These are phyloP conservation scores for Apiospora phragmitis DNA, from an alignment of 2,329 filamentous ascomycete genomes.

Conservation along the genomic window DNA sequence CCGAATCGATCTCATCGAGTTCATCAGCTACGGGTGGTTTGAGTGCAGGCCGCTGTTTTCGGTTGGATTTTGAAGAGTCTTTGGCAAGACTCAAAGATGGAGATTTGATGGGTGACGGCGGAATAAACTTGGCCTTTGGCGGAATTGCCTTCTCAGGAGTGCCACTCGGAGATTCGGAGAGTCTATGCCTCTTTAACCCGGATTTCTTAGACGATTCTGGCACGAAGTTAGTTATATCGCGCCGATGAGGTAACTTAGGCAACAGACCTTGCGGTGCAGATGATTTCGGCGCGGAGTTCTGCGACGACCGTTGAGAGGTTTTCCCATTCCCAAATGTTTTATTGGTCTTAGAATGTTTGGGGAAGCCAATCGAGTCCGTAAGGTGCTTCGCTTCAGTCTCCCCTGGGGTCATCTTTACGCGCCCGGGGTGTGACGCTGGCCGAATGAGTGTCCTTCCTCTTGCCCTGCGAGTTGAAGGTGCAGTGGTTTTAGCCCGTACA, in stretches of 20 bases:
- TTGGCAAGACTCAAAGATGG: not conserved
- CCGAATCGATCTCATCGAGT: not conserved
- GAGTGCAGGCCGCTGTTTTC: not conserved
- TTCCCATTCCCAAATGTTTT: constrained; percentile 14
- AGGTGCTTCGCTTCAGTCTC: not conserved
- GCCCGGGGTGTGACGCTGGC: not conserved
- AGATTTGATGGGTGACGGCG: not conserved
- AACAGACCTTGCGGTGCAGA: constrained; percentile 15
- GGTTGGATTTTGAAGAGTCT: not conserved
- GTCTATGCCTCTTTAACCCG: not conserved
- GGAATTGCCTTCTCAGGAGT: not conserved
- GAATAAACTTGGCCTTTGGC: not conserved
- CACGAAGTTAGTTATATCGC: not conserved
- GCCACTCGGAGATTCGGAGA: not conserved
- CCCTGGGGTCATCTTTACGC: not conserved
- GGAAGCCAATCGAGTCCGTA: not conserved
- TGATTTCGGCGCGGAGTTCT: constrained; percentile 17
- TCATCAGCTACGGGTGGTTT: not conserved
- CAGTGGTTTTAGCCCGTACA: constrained; percentile 12
- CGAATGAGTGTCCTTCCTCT: not conserved
- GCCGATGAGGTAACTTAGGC: constrained; percentile 12
- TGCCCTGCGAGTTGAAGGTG: constrained; percentile 7
- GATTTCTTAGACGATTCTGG: not conserved
- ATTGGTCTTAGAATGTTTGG: not conserved
- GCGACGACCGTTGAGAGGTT: constrained; percentile 18